Conservation (phyloP, 2,329 filamentous ascomycete species). For the Penicillium sp. region DNA sequence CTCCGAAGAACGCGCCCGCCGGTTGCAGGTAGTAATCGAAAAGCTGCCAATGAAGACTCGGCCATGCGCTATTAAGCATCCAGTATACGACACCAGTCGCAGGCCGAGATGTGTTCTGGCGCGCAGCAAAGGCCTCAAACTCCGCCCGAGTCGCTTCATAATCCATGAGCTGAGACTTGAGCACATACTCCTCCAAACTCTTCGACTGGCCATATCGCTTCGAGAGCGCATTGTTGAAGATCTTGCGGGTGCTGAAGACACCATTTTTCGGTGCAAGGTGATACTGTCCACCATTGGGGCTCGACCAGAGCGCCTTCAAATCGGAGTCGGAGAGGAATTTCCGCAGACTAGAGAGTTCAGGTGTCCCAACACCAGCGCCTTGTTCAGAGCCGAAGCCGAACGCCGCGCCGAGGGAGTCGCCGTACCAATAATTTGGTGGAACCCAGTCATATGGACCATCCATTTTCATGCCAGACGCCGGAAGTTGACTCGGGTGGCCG, state of each 20-base stretch:
- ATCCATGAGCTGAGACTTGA: slow-evolving; percentile 66
- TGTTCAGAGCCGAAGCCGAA: slow-evolving; percentile 69
- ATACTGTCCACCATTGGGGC: slow-evolving; percentile 58
- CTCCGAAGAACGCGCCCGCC: slow-evolving; percentile 64
- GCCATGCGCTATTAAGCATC: slow-evolving; percentile 72
- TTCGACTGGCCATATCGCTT: slow-evolving; percentile 58
- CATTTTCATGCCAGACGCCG: slow-evolving; percentile 68
- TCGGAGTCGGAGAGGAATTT: slow-evolving; percentile 59
- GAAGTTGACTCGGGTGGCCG: slow-evolving; percentile 58
- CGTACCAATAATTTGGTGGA: slow-evolving; percentile 68
- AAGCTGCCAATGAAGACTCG: slow-evolving; percentile 67
- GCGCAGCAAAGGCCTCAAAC: slow-evolving; percentile 61
- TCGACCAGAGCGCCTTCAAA: slow-evolving; percentile 61
- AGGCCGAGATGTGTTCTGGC: slow-evolving; percentile 56
- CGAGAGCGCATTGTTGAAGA: slow-evolving; percentile 63
- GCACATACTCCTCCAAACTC: slow-evolving; percentile 62
- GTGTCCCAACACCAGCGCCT: slow-evolving; percentile 66
- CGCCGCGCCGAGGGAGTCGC: slow-evolving; percentile 58
- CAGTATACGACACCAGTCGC: slow-evolving; percentile 69
- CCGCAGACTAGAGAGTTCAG: slow-evolving; percentile 58
- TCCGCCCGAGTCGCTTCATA: slow-evolving; percentile 67
- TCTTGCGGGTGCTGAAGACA: slow-evolving; percentile 59
- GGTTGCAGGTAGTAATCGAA: slow-evolving; percentile 68
- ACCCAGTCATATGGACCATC: slow-evolving; percentile 70
- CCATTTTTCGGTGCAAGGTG: slow-evolving; percentile 65